Evolutionary conservation across 495 filamentous ascomycete genomes (phyloP).

Genomic region (Penicillium dipodomyicola): DNA sequence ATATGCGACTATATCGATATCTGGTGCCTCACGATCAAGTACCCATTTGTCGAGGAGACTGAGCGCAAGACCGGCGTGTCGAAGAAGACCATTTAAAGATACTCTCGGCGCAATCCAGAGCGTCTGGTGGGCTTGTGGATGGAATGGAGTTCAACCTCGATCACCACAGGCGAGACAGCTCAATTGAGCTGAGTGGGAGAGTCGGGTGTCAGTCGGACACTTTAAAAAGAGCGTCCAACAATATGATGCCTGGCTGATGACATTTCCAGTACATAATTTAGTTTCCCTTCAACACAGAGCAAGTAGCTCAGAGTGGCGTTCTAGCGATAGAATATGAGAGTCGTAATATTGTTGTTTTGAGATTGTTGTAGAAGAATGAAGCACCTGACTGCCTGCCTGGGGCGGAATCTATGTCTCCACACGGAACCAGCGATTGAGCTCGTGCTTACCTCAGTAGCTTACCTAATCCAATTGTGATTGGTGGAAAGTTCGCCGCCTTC

Average conservation of each 20-base stretch:
- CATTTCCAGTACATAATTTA: conserved; percentile 13
- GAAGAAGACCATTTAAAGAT: conserved; percentile 35
- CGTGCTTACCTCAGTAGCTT: conserved; percentile 4
- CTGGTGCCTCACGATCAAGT: conserved; percentile 97
- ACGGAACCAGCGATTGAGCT: not conserved
- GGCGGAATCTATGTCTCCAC: conserved; percentile 3
- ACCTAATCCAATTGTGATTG: conserved; percentile 24
- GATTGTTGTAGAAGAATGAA: conserved; percentile 10
- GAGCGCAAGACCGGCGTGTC: conserved; percentile 22
- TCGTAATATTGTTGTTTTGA: conserved; percentile 2
- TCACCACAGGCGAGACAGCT: conserved; percentile 16
- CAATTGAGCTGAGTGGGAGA: conserved; percentile 12
- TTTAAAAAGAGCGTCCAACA: not conserved
- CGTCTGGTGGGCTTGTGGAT: conserved; percentile 9
- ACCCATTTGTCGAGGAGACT: conserved; percentile 39
- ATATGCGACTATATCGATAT: conserved; percentile 98
- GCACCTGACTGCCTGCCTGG: conserved; percentile 25
- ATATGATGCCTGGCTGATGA: conserved; percentile 10
- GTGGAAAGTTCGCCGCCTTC: conserved; percentile 17
- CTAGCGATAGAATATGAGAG: conserved; percentile 13
- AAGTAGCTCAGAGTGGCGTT: conserved; percentile 2
- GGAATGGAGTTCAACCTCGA: conserved; percentile 23
- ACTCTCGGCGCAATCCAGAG: not conserved
- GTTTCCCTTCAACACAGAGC: conserved; percentile 7
- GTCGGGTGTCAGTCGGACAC: conserved; percentile 7